These are phyloP conservation scores for Neurospora terricola DNA, from an alignment of 495 filamentous ascomycete genomes.

Conservation along the genomic window DNA sequence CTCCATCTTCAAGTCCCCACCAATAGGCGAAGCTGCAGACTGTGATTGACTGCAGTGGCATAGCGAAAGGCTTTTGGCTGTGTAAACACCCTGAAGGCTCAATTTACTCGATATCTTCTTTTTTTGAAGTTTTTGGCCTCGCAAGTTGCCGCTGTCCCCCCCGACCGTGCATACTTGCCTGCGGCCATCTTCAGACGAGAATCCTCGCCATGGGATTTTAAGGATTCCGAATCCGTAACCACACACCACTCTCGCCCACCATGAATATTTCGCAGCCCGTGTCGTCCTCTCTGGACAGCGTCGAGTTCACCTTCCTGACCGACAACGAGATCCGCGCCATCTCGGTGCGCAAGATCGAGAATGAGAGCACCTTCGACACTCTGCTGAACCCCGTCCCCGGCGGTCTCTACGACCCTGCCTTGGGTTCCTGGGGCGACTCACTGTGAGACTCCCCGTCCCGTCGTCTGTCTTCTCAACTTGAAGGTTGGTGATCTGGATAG, in stretches of 20 bases:
- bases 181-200: background rate
- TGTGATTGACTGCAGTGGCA: conserved; percentile 1
- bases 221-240: background rate
- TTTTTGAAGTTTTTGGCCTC: background rate
- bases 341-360: conserved; percentile 86
- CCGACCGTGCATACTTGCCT: background rate
- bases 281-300: conserved; percentile 70
- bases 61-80: background rate
- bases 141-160: background rate
- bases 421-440: conserved; percentile 82
- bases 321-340: conserved; percentile 74
- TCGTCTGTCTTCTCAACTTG: background rate
- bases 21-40: conserved; percentile 18
- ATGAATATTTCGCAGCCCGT: conserved; percentile 90
- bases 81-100: background rate
- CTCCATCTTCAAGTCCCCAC: conserved; percentile 18
- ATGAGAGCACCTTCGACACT: conserved; percentile 80
- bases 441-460: conserved; percentile 44
- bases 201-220: background rate
- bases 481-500: background rate
- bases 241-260: conserved; percentile 10
- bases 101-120: background rate
- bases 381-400: conserved; percentile 76
- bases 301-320: conserved; percentile 79
- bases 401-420: conserved; percentile 84